phyloP scores from a whole-genome alignment of 2,329 filamentous ascomycete genomes.

The Diaporthe capsici region DNA sequence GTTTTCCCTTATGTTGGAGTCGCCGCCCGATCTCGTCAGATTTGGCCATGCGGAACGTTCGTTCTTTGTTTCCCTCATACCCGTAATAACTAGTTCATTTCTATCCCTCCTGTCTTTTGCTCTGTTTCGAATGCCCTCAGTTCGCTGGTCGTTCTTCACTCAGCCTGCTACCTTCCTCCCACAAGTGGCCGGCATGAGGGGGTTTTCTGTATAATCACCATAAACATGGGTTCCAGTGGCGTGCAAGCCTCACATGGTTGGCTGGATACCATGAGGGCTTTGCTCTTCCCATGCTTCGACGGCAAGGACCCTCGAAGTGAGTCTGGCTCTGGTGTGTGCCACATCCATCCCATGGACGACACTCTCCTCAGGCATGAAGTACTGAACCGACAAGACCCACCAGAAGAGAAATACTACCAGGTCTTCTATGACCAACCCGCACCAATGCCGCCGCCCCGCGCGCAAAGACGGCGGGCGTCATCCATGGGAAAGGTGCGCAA shows the following conservation, averaged over 20 bases:
- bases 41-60: slow-evolving; percentile 37
- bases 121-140: slow-evolving; percentile 38
- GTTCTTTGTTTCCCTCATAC: slow-evolving; percentile 35
- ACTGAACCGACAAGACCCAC: slow-evolving; percentile 37
- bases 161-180: slow-evolving; percentile 33
- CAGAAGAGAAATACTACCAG: slow-evolving; percentile 41
- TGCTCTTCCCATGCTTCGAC: slow-evolving; percentile 57
- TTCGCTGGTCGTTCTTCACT: slow-evolving; percentile 48
- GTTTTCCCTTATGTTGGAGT: slow-evolving; percentile 35
- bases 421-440: slow-evolving; percentile 54
- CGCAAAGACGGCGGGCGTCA: slow-evolving; percentile 46
- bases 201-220: slow-evolving; percentile 37
- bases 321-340: slow-evolving; percentile 16
- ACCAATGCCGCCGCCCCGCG: slow-evolving; percentile 51
- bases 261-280: slow-evolving; percentile 59
- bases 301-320: slow-evolving; percentile 33
- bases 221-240: slow-evolving; percentile 48
- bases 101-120: slow-evolving; percentile 27
- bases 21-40: slow-evolving; percentile 34
- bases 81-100: slow-evolving; percentile 36
- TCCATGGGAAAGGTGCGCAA: slow-evolving; percentile 40
- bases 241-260: slow-evolving; percentile 59
- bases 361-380: neutral
- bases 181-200: slow-evolving; percentile 43
- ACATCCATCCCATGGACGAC: slow-evolving; percentile 26